Conservation (phyloP, 2,329 filamentous ascomycete genomes). For the Calycina marina region DNA sequence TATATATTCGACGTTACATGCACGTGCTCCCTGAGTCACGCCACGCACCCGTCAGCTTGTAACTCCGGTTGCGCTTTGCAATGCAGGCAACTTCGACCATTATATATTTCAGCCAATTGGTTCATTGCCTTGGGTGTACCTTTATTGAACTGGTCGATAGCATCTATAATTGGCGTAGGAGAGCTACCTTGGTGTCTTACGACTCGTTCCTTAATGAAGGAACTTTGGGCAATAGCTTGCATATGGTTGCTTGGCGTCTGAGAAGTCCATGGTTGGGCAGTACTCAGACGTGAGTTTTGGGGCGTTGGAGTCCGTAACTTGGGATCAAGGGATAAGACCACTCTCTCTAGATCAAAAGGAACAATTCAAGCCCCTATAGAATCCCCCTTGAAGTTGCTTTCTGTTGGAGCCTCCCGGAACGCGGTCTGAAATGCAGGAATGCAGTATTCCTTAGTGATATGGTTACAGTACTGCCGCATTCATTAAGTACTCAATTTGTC, state of each 20-base stretch:
- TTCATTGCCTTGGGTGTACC: not conserved
- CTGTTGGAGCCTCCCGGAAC: conserved; percentile 12
- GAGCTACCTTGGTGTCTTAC: not conserved
- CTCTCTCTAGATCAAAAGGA: conserved; percentile 18
- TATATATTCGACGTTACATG: too few species aligned
- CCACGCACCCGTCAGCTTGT: too few species aligned
- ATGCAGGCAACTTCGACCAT: too few species aligned
- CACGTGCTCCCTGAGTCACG: too few species aligned
- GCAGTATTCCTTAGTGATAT: conserved; percentile 11
- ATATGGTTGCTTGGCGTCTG: not conserved
- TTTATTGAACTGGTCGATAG: not conserved
- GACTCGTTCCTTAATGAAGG: not conserved
- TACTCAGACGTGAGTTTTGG: not conserved
- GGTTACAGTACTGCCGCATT: conserved; percentile 10
- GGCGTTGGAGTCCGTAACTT: conserved; percentile 1
- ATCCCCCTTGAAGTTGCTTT: conserved; percentile 11
- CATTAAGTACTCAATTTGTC: conserved; percentile 14
- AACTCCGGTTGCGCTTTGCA: too few species aligned
- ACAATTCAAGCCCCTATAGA: conserved; percentile 20
- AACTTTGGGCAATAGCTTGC: not conserved
- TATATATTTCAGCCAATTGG: not conserved
- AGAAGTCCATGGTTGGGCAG: not conserved
- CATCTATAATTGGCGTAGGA: not conserved
- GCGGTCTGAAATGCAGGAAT: conserved; percentile 11
- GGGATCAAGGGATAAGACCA: conserved; percentile 16